These are phyloP conservation scores for Fusarium solani-melongenae DNA, from an alignment of 2,329 filamentous ascomycete genomes.

Conservation along the genomic window DNA sequence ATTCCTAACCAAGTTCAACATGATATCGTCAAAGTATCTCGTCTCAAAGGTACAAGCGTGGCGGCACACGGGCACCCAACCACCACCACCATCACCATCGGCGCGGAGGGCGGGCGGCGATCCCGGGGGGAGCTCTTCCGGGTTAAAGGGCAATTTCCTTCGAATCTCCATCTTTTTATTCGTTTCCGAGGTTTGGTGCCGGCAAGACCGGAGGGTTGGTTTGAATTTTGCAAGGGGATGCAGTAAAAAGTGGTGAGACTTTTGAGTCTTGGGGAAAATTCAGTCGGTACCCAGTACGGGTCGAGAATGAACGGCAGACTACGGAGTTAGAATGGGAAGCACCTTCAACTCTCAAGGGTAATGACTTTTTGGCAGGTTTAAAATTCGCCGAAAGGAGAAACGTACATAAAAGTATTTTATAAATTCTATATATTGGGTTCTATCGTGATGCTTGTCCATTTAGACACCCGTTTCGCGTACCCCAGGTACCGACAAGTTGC, in stretches of 20 bases:
- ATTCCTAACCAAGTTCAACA: constrained; percentile 80
- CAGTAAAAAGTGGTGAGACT: constrained; percentile 8
- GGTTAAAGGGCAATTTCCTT: constrained; percentile 44
- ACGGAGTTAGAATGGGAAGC: too few relatives aligned
- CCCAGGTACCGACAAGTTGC: not conserved
- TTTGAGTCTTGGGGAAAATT: not conserved
- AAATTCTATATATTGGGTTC: not conserved
- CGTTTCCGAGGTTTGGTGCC: not conserved
- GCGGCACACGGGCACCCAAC: constrained; percentile 66
- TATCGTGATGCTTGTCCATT: too few relatives aligned
- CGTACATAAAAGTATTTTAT: not conserved
- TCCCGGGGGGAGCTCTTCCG: constrained; percentile 43
- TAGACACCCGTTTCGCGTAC: not conserved
- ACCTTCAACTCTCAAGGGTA: not conserved
- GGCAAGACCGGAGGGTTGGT: constrained; percentile 1
- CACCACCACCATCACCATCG: not conserved
- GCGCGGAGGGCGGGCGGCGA: constrained; percentile 40
- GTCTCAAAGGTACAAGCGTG: constrained; percentile 72
- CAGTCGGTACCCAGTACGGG: not conserved
- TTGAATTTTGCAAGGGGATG: not conserved
- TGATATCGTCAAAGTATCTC: constrained; percentile 72
- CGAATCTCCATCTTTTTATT: constrained; percentile 25
- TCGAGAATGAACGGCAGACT: not conserved
- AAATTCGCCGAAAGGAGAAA: not conserved
- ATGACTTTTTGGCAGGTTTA: not conserved